Conservation (phyloP, 2,329 filamentous ascomycete genomes). For the Fusarium sp. region DNA sequence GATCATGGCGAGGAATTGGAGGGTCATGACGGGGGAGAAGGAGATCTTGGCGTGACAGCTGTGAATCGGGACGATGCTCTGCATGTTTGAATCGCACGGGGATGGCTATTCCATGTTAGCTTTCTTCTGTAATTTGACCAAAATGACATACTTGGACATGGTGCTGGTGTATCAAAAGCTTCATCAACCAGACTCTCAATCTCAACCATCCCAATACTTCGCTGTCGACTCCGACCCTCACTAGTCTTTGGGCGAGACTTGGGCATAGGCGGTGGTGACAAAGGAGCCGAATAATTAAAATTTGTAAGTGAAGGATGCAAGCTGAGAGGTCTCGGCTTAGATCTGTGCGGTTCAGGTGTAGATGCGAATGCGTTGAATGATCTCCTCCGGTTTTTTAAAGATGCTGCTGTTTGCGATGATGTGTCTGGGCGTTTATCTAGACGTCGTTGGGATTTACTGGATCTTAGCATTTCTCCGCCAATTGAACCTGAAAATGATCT, state of each 20-base stretch:
- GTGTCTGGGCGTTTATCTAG: conserved; percentile 22
- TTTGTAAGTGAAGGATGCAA: conserved; percentile 37
- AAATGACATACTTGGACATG: conserved; percentile 30
- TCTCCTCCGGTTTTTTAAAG: conserved; percentile 30
- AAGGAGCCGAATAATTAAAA: conserved; percentile 20
- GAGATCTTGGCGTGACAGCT: not conserved
- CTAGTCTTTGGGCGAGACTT: conserved; percentile 35
- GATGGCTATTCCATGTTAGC: conserved; percentile 23
- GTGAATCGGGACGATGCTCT: conserved; percentile 12
- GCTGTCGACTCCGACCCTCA: conserved; percentile 17
- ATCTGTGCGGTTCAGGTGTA: conserved; percentile 11
- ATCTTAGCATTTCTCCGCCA: conserved; percentile 9
- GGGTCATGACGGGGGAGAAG: not conserved
- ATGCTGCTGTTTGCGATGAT: conserved; percentile 5
- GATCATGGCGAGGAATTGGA: not conserved
- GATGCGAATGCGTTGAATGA: conserved; percentile 42
- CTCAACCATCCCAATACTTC: conserved; percentile 31
- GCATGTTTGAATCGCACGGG: conserved; percentile 25
- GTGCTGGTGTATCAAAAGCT: conserved; percentile 32
- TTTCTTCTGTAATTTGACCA: not conserved
- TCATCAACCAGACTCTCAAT: conserved; percentile 34
- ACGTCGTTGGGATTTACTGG: conserved; percentile 7
- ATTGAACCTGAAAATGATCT: conserved; percentile 31
- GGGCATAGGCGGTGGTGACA: conserved; percentile 31
- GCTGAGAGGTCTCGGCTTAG: conserved; percentile 39